Base-by-base conservation (phyloP, 169 alveolate genomes). In the Eimeria necatrix region DNA sequence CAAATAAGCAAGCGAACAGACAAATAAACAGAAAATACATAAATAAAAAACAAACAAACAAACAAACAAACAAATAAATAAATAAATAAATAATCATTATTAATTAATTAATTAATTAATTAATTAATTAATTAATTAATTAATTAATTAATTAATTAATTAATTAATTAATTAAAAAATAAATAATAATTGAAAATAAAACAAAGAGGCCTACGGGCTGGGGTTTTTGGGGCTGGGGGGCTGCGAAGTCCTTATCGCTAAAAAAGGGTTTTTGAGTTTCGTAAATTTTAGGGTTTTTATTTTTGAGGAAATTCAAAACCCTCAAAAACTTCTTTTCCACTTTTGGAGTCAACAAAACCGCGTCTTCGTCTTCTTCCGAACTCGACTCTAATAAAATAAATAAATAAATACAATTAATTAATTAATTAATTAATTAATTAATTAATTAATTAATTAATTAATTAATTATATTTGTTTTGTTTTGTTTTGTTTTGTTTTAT, bases 201-300 rank as follows among this genome's bases (percentile, higher is more conserved):
- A 56, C 41, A 32, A 56, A 56, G 68, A 10, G 12, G 68, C 68
- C 68, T 56, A 56, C 20, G 20, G 22, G 20, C 3, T 68, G 78
- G 41, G 48, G 41, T 0, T 0, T 84, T 24, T 24, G 14, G 78
- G 9, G 80, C 94, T 46, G 14, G 10, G 91, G 76, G 10, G 16
- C 32, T n/a, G 95, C 96, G 78, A 97, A 97, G 60, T 97, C 98
- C 0, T 96, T 94, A 56, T 97, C 98, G 68, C 51, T 52, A 84
- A 97, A 97, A 84, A 97, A 95, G 49, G 59, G 80, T 52, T 95
- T 96, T 3, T 94, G 83, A 9, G 95, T 49, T 90, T 96, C 97
- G 78, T 97, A 97, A 10, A 97, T 96, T 32, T 76, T 92, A 16
- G 98, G 98, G 80, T 97, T 97, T 92, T 95, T 96, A 90, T 92